Evolutionary conservation across 2,329 filamentous ascomycete genomes (phyloP).

Genomic region (Colletotrichum lentis): DNA sequence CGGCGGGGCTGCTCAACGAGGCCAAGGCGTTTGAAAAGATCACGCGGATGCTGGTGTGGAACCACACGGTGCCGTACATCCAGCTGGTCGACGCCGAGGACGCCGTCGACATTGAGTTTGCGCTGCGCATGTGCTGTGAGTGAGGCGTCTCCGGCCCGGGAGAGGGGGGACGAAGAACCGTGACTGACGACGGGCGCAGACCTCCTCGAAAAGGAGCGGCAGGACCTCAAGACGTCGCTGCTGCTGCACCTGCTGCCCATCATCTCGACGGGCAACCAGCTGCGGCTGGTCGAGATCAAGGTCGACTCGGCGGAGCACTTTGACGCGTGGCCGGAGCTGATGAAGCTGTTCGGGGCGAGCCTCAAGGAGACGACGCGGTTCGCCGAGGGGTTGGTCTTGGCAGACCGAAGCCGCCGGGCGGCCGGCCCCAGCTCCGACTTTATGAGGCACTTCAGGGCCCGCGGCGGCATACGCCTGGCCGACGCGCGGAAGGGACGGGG

Average conservation of each 20-base stretch:
- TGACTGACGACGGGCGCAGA: constrained; percentile 22
- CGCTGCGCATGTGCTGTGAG: constrained; percentile 36
- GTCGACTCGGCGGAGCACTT: constrained; percentile 37
- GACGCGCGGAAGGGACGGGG: constrained; percentile 29
- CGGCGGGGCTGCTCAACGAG: constrained; percentile 35
- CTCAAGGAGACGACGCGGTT: constrained; percentile 32
- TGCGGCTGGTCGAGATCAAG: constrained; percentile 37
- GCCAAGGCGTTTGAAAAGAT: constrained; percentile 32
- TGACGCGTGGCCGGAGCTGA: constrained; percentile 36
- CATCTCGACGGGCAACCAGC: constrained; percentile 35
- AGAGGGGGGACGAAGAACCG: background rate
- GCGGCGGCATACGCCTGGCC: constrained; percentile 32
- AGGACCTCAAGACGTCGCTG: constrained; percentile 35
- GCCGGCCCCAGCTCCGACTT: constrained; percentile 33
- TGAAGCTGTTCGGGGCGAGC: constrained; percentile 36
- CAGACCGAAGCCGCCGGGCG: constrained; percentile 30
- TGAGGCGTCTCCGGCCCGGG: background rate
- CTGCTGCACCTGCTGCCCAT: constrained; percentile 34
- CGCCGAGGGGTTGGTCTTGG: constrained; percentile 31
- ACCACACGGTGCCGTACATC: constrained; percentile 35
- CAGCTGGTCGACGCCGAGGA: constrained; percentile 35
- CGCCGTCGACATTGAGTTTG: constrained; percentile 34
- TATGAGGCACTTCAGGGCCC: constrained; percentile 33
- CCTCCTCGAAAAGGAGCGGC: constrained; percentile 35
- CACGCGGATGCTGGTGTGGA: constrained; percentile 32